Evolutionary conservation across 768 basidiomycete genomes (phyloP).

Genomic region (Tulasnella sp.): DNA sequence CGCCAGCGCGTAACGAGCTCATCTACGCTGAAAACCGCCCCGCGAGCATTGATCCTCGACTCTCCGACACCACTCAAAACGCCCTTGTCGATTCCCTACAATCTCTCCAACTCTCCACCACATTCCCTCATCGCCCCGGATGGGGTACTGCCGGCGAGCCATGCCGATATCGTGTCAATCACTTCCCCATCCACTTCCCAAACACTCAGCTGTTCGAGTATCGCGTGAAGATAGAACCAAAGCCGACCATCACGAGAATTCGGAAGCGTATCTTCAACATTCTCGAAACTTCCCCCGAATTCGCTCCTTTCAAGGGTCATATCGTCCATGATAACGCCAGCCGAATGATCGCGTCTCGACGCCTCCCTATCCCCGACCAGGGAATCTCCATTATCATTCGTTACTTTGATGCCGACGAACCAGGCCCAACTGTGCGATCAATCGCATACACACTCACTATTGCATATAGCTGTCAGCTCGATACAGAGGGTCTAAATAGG

Average conservation of each 20-base stretch:
- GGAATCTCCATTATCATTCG: slow-evolving; percentile 27
- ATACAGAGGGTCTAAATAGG: slow-evolving; percentile 35
- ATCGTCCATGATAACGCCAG: slow-evolving; percentile 44
- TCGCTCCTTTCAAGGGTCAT: slow-evolving; percentile 28
- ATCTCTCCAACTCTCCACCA: slow-evolving; percentile 20
- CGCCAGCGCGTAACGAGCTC: background rate
- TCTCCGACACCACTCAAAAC: slow-evolving; percentile 33
- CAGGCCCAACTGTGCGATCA: slow-evolving; percentile 28
- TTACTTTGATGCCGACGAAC: slow-evolving; percentile 40
- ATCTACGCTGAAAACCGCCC: slow-evolving; percentile 26
- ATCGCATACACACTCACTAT: slow-evolving; percentile 37
- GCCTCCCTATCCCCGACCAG: slow-evolving; percentile 30
- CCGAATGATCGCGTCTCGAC: slow-evolving; percentile 36
- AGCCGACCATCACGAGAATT: slow-evolving; percentile 33
- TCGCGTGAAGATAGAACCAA: slow-evolving; percentile 19
- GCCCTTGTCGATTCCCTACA: slow-evolving; percentile 34
- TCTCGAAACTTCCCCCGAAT: slow-evolving; percentile 36
- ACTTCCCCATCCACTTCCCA: slow-evolving; percentile 43
- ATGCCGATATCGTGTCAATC: slow-evolving; percentile 49
- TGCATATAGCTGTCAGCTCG: slow-evolving; percentile 35
- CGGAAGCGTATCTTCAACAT: slow-evolving; percentile 45
- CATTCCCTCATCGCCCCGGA: slow-evolving; percentile 46
- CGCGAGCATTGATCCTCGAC: slow-evolving; percentile 43
- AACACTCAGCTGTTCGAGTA: slow-evolving; percentile 46
- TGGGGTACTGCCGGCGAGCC: slow-evolving; percentile 42